Evolutionary conservation across 495 filamentous ascomycete species (phyloP), one percentile per base, ranked within the genome.

Genomic region (Neurospora tetrasperma): DNA sequence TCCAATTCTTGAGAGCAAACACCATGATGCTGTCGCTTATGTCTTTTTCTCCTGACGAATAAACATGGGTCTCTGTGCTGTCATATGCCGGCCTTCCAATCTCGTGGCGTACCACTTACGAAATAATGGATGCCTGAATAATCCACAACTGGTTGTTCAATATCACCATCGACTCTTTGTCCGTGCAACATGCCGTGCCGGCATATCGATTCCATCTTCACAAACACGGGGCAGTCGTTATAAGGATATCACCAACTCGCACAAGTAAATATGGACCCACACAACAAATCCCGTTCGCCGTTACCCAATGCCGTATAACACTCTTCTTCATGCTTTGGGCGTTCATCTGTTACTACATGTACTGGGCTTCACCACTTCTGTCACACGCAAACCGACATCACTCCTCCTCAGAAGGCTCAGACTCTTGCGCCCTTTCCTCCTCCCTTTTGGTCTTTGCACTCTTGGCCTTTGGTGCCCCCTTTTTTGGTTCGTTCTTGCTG

Each of bases 401-500:
- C 43, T 74, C 73, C 11, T 69, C 70, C 62, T 74, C 54, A 8
- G 54, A 62, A 62, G 27, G 54, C 54, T 62, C 48, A 2, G 23
- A 59, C 4, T 59, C 48, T 27, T 59, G 44, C 0, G 44, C 11
- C n/a, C 11, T 5, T 27, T 31, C n/a, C 46, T 77, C 70, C 9
- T 75, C 68, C 10, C 87, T 62, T 42, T 78, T 78, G 31, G 75
- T 75, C 6, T 71, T 70, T 39, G 44, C 69, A 31, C 73, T 75
- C 75, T 86, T 86, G 20, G 81, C 75, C 76, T 84, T 75, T 1
- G 85, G 86, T 6, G 78, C 75, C 18, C 85, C 86, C 75, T 83
- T 85, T 72, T 81, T 79, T 0, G 86, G 86, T 75, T 86, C 81
- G 66, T 88, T 85, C 73, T 87, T 87, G 42, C 84, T 86, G 1